Evolutionary conservation across 2,329 filamentous ascomycete genomes (phyloP), one percentile per base, ranked within the genome.

Genomic region (Diplodia scrobiculata): DNA sequence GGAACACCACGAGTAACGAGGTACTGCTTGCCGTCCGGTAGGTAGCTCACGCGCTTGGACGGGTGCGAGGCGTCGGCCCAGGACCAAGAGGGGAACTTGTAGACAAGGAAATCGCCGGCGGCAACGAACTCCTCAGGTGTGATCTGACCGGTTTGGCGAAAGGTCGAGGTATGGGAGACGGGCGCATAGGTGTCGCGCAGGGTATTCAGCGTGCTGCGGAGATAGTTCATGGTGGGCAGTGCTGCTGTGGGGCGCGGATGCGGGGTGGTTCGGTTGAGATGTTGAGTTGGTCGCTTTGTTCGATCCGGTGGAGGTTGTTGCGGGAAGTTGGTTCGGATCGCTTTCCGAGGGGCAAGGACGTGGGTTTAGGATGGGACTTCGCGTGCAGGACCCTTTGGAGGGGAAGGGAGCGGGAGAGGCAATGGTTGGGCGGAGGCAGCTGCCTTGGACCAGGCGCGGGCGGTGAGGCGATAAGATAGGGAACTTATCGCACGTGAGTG

Each of bases 1-100:
- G 95, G 95, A 47, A 99, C 93, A 67, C 95, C 94, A 67, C 94
- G 90, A 11, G 95, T 97, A 50, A 98, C 90, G 45, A 99, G 86
- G 75, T 92, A 99, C 84, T 99, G 95, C 81, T 98, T 99, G 62
- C 90, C 91, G 0, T 88, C 80, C 0, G 95, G 95, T 3, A 99
- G 87, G 75, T 96, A 91, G 70, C 83, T 82, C 65, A 91, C 91
- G 69, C 92, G 89, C 77, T 92, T 91, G 68, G 86, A 84, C 1
- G 89, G 86, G n/a, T 88, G 87, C 65, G 94, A 91, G 71, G 94
- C 93, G 73, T 95, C 91, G 70, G 90, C 88, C 95, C 95, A 99
- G 59, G 91, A 90, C 95, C 95, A 99, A 67, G 94, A 96, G 9
- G 94, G 95, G 80, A 99, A 99, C 83, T 97, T 98, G 87, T 96